phyloP scores from a whole-genome alignment of 306 rosid species.

The Comarum palustre region DNA sequence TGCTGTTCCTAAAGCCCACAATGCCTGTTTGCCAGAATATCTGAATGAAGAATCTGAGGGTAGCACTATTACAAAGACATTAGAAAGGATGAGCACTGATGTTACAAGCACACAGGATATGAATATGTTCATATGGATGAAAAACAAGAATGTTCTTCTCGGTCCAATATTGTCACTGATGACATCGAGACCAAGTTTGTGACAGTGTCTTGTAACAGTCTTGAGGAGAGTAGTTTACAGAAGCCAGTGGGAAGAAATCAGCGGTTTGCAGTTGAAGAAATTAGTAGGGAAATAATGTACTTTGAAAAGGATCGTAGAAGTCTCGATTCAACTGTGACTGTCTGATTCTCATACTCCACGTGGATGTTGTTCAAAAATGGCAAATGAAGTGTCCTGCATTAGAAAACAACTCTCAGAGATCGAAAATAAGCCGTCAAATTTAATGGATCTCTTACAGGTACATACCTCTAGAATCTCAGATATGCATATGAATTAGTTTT shows the following conservation, averaged over 20 bases:
- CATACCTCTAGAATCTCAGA: slow-evolving; percentile 6
- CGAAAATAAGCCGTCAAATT: slow-evolving; percentile 65
- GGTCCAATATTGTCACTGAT: slow-evolving; percentile 48
- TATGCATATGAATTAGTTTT: background rate
- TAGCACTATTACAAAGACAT: slow-evolving; percentile 67
- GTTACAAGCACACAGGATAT: slow-evolving; percentile 57
- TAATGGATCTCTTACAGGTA: slow-evolving; percentile 78
- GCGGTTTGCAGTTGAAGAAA: slow-evolving; percentile 39
- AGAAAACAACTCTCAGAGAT: slow-evolving; percentile 73
- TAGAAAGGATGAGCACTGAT: slow-evolving; percentile 59
- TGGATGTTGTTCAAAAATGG: slow-evolving; percentile 54
- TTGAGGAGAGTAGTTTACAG: slow-evolving; percentile 29
- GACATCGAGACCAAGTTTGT: slow-evolving; percentile 48
- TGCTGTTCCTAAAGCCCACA: slow-evolving; percentile 51
- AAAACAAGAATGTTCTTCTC: slow-evolving; percentile 75
- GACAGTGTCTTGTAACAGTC: slow-evolving; percentile 49
- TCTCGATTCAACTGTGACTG: slow-evolving; percentile 62
- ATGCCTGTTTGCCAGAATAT: slow-evolving; percentile 34
- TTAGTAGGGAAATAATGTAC: slow-evolving; percentile 38
- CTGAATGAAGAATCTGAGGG: slow-evolving; percentile 73
- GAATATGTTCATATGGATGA: slow-evolving; percentile 74
- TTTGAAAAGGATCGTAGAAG: slow-evolving; percentile 51
- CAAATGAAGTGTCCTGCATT: slow-evolving; percentile 58
- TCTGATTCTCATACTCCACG: slow-evolving; percentile 43
- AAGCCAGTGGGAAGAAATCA: slow-evolving; percentile 44